phyloP scores from a whole-genome alignment of 2,329 filamentous ascomycete genomes.

The Pyrenophora seminiperda region DNA sequence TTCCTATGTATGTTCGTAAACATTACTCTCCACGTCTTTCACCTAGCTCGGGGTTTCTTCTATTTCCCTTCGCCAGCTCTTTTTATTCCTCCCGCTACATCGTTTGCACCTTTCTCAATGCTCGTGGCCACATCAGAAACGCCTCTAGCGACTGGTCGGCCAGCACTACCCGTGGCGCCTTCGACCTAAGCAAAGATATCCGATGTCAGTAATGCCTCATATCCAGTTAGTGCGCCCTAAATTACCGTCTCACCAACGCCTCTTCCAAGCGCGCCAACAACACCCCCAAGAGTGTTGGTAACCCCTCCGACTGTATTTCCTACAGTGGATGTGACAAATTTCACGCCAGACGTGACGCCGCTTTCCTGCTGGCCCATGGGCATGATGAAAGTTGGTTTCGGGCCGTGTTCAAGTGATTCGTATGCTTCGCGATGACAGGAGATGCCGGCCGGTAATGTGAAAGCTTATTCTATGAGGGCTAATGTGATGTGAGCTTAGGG shows the following conservation, averaged over 20 bases:
- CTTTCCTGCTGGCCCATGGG: conserved; percentile 47
- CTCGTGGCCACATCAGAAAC: conserved; percentile 51
- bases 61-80: conserved; percentile 55
- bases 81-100: conserved; percentile 53
- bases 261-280: conserved; percentile 55
- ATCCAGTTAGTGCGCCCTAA: not conserved
- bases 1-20: not conserved
- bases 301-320: conserved; percentile 62
- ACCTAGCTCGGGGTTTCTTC: not conserved
- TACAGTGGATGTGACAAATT: conserved; percentile 61
- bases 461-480: conserved; percentile 10
- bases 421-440: not conserved
- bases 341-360: conserved; percentile 58
- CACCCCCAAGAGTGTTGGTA: conserved; percentile 58
- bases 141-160: conserved; percentile 51
- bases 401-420: conserved; percentile 1
- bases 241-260: conserved; percentile 51
- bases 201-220: conserved; percentile 5
- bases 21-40: not conserved
- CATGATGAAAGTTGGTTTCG: conserved; percentile 30
- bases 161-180: conserved; percentile 52
- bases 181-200: conserved; percentile 35
- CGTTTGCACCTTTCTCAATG: conserved; percentile 52
- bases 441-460: conserved; percentile 1
- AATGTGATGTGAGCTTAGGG: conserved; percentile 8